Conservation (phyloP, 768 basidiomycete genomes). For the Kwoniella dejecticola region DNA sequence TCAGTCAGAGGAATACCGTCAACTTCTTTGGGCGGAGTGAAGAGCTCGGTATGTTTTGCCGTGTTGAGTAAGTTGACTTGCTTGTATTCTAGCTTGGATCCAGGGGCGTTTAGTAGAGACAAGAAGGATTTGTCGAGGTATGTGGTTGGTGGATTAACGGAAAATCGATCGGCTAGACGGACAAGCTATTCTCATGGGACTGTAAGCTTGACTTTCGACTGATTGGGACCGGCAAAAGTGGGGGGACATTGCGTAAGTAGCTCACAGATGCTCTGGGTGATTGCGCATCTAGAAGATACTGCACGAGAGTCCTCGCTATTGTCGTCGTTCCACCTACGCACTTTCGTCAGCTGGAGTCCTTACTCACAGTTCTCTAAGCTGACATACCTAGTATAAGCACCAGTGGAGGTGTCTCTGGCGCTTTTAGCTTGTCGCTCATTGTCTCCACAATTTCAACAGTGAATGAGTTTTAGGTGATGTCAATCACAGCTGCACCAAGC, state of each 20-base stretch:
- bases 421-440: constrained; percentile 16
- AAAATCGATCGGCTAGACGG: constrained; percentile 46
- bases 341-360: neutral
- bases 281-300: constrained; percentile 26
- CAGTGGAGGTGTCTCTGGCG: constrained; percentile 6
- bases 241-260: neutral
- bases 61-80: constrained; percentile 45
- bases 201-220: neutral
- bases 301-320: constrained; percentile 27
- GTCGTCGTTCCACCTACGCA: constrained; percentile 38
- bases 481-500: too few relatives aligned
- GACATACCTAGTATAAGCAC: constrained; percentile 38
- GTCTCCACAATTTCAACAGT: neutral
- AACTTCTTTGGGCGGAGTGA: constrained; percentile 31
- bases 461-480: neutral
- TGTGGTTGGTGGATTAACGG: constrained; percentile 50
- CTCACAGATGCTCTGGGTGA: constrained; percentile 25
- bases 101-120: constrained; percentile 25
- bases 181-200: constrained; percentile 22
- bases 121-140: constrained; percentile 49
- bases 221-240: neutral
- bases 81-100: constrained; percentile 42
- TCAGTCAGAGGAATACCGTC: constrained; percentile 1
- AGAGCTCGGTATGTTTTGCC: constrained; percentile 34
- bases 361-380: neutral